Conservation (phyloP, 495 filamentous ascomycete species). For the Parathielavia hyrcaniae region DNA sequence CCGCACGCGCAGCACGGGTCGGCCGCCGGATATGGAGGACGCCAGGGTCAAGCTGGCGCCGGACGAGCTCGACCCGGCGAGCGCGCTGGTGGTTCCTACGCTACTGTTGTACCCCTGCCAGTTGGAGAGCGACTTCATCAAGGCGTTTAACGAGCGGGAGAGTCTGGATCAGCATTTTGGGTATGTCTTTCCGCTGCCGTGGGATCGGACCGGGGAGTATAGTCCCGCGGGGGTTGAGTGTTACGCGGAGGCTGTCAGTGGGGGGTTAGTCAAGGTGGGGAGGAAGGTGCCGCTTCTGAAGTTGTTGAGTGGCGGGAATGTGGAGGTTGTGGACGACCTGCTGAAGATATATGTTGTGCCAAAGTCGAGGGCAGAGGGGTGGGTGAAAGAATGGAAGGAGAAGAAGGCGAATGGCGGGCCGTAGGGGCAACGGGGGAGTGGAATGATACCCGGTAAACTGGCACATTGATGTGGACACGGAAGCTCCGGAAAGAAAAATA, state of each 20-base stretch:
- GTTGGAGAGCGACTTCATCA: conserved; percentile 81
- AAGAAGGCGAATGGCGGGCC: conserved; percentile 45
- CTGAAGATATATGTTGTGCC: conserved; percentile 77
- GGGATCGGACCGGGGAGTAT: conserved; percentile 71
- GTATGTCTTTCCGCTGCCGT: conserved; percentile 76
- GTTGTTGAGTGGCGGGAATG: conserved; percentile 66
- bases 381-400: conserved; percentile 77
- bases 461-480: not conserved
- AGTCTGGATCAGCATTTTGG: conserved; percentile 63
- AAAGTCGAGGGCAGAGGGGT: conserved; percentile 55
- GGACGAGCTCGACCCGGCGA: conserved; percentile 65
- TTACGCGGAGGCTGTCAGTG: conserved; percentile 74
- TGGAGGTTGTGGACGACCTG: conserved; percentile 82
- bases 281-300: conserved; percentile 72
- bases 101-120: conserved; percentile 77
- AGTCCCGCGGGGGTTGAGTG: conserved; percentile 63
- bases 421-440: not conserved
- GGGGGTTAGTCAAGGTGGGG: conserved; percentile 84
- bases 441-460: conserved; percentile 2
- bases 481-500: not conserved
- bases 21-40: conserved; percentile 81
- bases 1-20: conserved; percentile 54
- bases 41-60: conserved; percentile 59
- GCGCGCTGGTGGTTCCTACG: conserved; percentile 64
- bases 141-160: conserved; percentile 68